A percentile compares a stretch with the other conserved stretches of the same genome.
These are phyloP conservation scores for Zygotorulaspora mrakii DNA, from an alignment of 1,139 yeast species.

Conservation along the genomic window DNA sequence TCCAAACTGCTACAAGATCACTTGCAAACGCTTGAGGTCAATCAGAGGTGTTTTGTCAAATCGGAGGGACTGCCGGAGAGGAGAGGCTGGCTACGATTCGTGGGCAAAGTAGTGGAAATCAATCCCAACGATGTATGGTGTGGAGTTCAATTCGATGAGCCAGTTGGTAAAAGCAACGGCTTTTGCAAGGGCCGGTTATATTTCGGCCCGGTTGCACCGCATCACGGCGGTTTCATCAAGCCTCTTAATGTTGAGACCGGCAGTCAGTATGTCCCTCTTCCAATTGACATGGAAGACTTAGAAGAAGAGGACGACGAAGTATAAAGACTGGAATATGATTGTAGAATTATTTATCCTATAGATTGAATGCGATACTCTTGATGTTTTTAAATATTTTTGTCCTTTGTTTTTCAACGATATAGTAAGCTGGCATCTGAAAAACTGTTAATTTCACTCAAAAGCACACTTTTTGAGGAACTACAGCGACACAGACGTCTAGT, in stretches of 20 bases:
- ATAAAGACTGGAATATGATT: too few relatives aligned
- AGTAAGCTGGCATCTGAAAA: not conserved
- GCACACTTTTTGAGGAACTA: too few relatives aligned
- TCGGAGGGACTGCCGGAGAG: constrained; percentile 39
- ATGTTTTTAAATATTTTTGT: not conserved
- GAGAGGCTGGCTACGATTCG: constrained; percentile 61
- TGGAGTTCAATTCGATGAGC: constrained; percentile 71
- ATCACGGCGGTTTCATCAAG: constrained; percentile 63
- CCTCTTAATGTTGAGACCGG: constrained; percentile 35
- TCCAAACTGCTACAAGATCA: constrained; percentile 31
- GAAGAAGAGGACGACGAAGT: constrained; percentile 25
- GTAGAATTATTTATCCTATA: too few relatives aligned
- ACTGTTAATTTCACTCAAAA: not conserved
- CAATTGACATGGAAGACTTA: constrained; percentile 14
- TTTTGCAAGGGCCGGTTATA: constrained; percentile 60
- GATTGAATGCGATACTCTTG: too few relatives aligned
- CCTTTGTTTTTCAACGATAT: not conserved
- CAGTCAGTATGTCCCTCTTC: constrained; percentile 23
- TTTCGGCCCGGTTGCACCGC: constrained; percentile 51
- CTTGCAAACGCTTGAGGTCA: constrained; percentile 31
- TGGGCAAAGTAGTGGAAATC: constrained; percentile 63
- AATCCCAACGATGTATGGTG: constrained; percentile 56
- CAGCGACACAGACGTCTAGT: not conserved
- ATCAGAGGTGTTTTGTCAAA: constrained; percentile 37
- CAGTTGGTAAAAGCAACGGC: constrained; percentile 82